Evolutionary conservation across 305 asterid genomes (phyloP).

Genomic region (Fraxinus greggii): DNA sequence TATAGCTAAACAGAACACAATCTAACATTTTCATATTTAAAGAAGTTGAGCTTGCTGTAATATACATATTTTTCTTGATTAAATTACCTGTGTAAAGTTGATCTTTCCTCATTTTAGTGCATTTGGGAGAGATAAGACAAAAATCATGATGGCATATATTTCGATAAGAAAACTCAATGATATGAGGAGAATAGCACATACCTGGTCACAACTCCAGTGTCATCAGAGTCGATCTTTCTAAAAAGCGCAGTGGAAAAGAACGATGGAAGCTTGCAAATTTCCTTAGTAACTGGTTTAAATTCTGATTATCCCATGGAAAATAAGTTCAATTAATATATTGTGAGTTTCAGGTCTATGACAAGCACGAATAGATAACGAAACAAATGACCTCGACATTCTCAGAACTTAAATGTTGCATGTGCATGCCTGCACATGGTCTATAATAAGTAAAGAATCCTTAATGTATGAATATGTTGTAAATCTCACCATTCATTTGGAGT

Average conservation of each 20-base stretch:
- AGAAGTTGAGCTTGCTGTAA: background rate
- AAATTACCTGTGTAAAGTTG: slow-evolving; percentile 15
- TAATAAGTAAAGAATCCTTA: background rate
- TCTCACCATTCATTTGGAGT: slow-evolving; percentile 84
- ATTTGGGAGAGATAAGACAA: slow-evolving; percentile 3
- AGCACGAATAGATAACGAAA: slow-evolving; percentile 17
- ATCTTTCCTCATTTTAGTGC: slow-evolving; percentile 14
- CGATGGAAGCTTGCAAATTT: slow-evolving; percentile 97
- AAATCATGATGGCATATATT: background rate
- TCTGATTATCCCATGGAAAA: slow-evolving; percentile 50
- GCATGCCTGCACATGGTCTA: background rate
- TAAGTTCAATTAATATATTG: slow-evolving; percentile 17
- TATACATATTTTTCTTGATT: background rate
- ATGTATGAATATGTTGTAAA: slow-evolving; percentile 22
- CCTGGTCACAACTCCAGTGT: slow-evolving; percentile 84
- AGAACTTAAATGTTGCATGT: background rate
- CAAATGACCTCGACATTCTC: background rate
- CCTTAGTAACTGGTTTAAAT: slow-evolving; percentile 88
- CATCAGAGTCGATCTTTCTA: slow-evolving; percentile 69
- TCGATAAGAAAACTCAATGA: background rate
- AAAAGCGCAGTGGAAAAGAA: slow-evolving; percentile 87
- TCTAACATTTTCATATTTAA: background rate
- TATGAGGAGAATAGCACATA: slow-evolving; percentile 25
- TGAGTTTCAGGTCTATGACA: background rate
- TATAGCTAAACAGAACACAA: background rate